Conservation (phyloP, 352 stramenopile species). For the Phytophthora aleatoria region DNA sequence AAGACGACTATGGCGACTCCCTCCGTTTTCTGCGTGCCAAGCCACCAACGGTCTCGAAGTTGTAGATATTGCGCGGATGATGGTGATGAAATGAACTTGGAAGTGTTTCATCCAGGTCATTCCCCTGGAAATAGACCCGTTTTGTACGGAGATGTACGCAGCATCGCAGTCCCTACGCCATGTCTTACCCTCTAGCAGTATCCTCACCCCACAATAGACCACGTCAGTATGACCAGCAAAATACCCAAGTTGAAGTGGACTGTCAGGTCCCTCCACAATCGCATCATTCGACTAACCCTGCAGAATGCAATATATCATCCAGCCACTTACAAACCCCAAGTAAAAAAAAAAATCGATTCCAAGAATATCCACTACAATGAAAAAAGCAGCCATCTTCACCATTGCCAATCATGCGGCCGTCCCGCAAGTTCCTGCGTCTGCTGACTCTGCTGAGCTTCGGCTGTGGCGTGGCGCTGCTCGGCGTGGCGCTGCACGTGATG, state of each 20-base stretch:
- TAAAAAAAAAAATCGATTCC: neutral
- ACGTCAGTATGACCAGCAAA: neutral
- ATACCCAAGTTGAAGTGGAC: neutral
- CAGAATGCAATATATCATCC: conserved; percentile 12
- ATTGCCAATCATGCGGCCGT: conserved; percentile 54
- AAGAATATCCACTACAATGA: conserved; percentile 11
- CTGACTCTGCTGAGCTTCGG: conserved; percentile 63
- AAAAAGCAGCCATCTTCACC: conserved; percentile 7
- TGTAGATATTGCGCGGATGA: no score
- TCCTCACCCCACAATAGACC: neutral
- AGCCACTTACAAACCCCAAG: conserved; percentile 6
- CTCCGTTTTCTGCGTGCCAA: no score
- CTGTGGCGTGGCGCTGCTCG: conserved; percentile 54
- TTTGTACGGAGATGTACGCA: neutral
- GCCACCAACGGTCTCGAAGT: no score
- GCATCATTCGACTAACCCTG: conserved; percentile 1
- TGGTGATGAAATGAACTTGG: no score
- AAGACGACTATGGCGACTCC: no score
- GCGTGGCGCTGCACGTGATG: conserved; percentile 58
- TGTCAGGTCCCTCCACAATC: neutral
- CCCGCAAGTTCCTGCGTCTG: conserved; percentile 62
- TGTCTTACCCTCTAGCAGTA: neutral
- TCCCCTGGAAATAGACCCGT: neutral
- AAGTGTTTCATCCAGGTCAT: no score
- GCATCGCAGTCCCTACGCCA: neutral